Conservation (phyloP, 768 basidiomycete genomes). For the Obba rivulosa region DNA sequence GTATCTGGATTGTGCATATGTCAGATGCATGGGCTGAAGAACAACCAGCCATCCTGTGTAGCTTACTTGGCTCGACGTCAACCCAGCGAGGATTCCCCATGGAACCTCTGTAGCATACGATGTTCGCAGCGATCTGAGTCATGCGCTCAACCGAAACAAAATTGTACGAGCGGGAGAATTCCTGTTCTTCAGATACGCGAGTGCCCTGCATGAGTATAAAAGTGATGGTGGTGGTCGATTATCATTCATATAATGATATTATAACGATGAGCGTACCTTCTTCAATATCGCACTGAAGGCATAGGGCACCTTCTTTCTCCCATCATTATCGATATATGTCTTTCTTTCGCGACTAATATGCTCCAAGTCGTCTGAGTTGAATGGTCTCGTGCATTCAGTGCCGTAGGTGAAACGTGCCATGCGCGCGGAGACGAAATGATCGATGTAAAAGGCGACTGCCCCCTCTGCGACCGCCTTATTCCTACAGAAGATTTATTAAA, state of each 20-base stretch:
- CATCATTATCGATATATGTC: too few relatives aligned
- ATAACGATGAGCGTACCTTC: too few relatives aligned
- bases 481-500: too few relatives aligned
- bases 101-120: constrained; percentile 29
- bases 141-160: too few relatives aligned
- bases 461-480: constrained; percentile 53
- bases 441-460: constrained; percentile 36
- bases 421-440: constrained; percentile 44
- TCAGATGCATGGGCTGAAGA: neutral
- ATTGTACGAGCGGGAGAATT: neutral
- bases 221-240: too few relatives aligned
- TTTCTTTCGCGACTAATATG: too few relatives aligned
- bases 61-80: constrained; percentile 28
- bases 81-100: constrained; percentile 26
- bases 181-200: neutral
- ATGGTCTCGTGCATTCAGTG: constrained; percentile 34
- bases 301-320: too few relatives aligned
- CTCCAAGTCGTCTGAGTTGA: too few relatives aligned
- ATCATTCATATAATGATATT: too few relatives aligned
- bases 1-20: constrained; percentile 17
- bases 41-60: too few relatives aligned
- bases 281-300: too few relatives aligned
- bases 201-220: too few relatives aligned
- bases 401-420: constrained; percentile 47
- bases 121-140: constrained; percentile 11